phyloP scores from a whole-genome alignment of 1,284 basidiomycete genomes.

The Puccinia horiana region DNA sequence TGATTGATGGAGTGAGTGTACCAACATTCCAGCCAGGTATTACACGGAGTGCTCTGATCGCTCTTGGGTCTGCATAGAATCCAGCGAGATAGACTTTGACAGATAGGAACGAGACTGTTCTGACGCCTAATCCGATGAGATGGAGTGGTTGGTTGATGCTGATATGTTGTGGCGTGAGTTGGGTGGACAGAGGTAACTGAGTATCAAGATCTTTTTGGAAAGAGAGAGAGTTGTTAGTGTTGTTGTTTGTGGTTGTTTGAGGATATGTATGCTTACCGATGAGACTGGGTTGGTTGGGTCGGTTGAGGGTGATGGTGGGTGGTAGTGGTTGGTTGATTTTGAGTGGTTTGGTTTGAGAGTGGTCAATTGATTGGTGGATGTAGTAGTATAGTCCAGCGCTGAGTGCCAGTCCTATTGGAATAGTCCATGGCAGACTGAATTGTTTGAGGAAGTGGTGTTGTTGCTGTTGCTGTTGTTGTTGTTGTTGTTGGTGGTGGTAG shows the following conservation, averaged over 20 bases:
- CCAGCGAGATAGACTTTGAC: constrained; percentile 81
- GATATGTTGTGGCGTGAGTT: constrained; percentile 52
- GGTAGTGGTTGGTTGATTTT: constrained; percentile 17
- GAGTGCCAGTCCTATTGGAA: background rate
- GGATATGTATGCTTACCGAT: background rate
- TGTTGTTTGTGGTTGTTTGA: background rate
- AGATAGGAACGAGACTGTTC: constrained; percentile 77
- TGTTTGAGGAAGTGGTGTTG: background rate
- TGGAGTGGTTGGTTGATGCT: constrained; percentile 61
- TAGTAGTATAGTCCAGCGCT: constrained; percentile 18
- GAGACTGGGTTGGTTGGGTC: background rate
- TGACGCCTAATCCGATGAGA: constrained; percentile 76
- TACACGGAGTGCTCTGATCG: constrained; percentile 49
- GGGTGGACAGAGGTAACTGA: constrained; percentile 57
- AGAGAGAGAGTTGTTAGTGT: background rate
- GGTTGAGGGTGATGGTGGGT: constrained; percentile 1
- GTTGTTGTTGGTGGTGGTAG: too few species aligned
- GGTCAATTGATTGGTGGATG: constrained; percentile 11
- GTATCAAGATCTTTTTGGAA: constrained; percentile 58
- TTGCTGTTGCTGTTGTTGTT: background rate
- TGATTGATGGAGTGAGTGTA: background rate
- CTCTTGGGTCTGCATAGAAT: constrained; percentile 74
- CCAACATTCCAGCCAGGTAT: constrained; percentile 40
- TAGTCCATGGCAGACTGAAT: constrained; percentile 12
- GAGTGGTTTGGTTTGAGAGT: background rate